Evolutionary conservation across 1,139 yeast species (phyloP), one percentile per base, ranked within the genome.

Genomic region (Magnusiomyces paraingens): DNA sequence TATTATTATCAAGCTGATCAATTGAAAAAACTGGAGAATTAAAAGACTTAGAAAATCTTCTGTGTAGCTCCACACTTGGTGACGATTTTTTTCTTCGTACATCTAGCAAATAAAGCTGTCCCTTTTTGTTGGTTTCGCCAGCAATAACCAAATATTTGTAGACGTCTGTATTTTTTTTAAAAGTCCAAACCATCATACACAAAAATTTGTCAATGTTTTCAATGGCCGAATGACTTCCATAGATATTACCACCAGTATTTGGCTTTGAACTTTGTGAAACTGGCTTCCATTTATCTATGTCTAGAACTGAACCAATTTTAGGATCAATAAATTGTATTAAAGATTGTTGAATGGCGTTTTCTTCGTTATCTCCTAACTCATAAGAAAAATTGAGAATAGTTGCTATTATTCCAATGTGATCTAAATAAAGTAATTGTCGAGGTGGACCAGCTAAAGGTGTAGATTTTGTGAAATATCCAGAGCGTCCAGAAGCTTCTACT

Each of bases 381-480:
- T 40, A 17, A n/a, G 43, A 40, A 11, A 40, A 18, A 10, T 40
- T 40, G 3, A 40, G 18, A 26, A 26, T 26, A 8, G 32, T 18
- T 4, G 20, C 46, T n/a, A 43, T 43, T 2, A 15, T 3, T 12
- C 20, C 15, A 6, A 43, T 12, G 22, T 43, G 14, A 12, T 43
- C 46, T 35, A 43, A 43, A 43, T 43, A 43, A 3, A 43, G 14
- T 20, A 29, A 26, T 14, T 43, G 26, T 43, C 46, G 46, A 11
- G 46, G 46, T 3, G 35, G 14, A 21, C 32, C 15, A 2, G 29
- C 14, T n/a, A 43, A 18, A 3, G 46, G 46, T 20, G 22, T 20
- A 20, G 46, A 21, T n/a, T 18, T 14, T 8, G 15, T 18, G 14
- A 43, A 43, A 12, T 20, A 11, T 6, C 17, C 46, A 17, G 46